A percentile compares a stretch with the other conserved stretches of the same genome.
These are phyloP conservation scores for Beta vulgaris DNA, from an alignment of 148 eudicot species.

Conservation along the genomic window DNA sequence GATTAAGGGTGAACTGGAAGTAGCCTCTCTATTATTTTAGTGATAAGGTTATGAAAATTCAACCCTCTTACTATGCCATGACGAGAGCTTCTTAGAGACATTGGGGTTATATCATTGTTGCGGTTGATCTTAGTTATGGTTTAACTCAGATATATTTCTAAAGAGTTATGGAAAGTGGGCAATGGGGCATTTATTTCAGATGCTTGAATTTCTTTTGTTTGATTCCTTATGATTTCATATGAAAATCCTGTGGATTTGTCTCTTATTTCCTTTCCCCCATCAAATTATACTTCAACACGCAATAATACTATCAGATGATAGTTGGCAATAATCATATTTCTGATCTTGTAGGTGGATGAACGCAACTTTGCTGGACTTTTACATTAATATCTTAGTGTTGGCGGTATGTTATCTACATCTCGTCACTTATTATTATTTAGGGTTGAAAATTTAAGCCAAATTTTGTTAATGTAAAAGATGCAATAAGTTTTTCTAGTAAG, in stretches of 20 bases:
- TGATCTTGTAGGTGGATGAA: slow-evolving; percentile 68
- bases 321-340: background rate
- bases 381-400: slow-evolving; percentile 49
- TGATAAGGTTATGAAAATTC: background rate
- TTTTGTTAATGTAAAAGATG: background rate
- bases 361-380: slow-evolving; percentile 71
- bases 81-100: background rate
- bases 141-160: no score
- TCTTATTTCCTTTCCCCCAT: background rate
- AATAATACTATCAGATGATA: background rate
- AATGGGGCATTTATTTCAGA: background rate
- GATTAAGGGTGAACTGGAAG: background rate
- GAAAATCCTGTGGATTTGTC: background rate
- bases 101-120: background rate
- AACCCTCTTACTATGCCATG: background rate
- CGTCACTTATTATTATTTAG: background rate
- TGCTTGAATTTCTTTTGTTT: background rate
- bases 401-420: slow-evolving; percentile 49
- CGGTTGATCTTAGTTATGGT: no score
- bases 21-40: background rate
- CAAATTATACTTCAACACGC: background rate
- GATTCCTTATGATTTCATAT: background rate
- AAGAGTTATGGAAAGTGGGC: background rate
- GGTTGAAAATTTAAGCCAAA: background rate
- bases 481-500: background rate